Evolutionary conservation across 1,284 basidiomycete species (phyloP).

Genomic region (Fomes fomentarius): DNA sequence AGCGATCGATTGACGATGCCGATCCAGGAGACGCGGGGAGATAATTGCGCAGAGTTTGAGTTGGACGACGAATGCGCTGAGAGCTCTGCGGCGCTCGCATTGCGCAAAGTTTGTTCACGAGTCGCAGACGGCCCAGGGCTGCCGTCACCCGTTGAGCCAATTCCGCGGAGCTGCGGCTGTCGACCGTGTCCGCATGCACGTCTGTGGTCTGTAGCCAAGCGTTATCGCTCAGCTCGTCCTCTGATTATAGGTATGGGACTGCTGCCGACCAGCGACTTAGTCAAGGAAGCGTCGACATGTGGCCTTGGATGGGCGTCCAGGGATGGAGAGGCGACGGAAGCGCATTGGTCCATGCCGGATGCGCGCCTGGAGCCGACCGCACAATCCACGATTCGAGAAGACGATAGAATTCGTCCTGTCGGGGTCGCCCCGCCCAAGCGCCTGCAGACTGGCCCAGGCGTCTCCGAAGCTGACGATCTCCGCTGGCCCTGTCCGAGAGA

Average conservation of each 20-base stretch:
- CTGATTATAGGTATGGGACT: background rate
- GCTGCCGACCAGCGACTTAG: background rate
- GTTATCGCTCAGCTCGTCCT: too few species aligned
- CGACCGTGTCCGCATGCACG: too few species aligned
- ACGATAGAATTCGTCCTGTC: background rate
- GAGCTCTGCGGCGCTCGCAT: too few species aligned
- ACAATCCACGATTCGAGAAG: conserved; percentile 17
- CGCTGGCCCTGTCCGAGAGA: background rate
- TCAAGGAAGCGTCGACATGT: conserved; percentile 10
- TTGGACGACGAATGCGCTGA: too few species aligned
- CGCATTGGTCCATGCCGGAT: conserved; percentile 5
- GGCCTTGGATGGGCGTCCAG: background rate
- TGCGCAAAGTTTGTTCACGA: too few species aligned
- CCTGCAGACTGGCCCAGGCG: background rate
- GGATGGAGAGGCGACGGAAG: background rate
- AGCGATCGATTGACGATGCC: background rate
- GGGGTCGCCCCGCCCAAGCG: conserved; percentile 7
- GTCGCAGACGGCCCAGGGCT: too few species aligned
- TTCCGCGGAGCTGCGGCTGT: too few species aligned
- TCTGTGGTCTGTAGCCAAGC: too few species aligned
- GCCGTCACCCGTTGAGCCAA: too few species aligned
- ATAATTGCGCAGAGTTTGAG: background rate
- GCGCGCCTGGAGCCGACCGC: conserved; percentile 10
- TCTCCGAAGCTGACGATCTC: conserved; percentile 7
- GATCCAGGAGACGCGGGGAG: background rate